A percentile compares a stretch with the other conserved stretches of the same genome.
Conservation (phyloP, 306 rosid genomes). For the Vicia villosa region DNA sequence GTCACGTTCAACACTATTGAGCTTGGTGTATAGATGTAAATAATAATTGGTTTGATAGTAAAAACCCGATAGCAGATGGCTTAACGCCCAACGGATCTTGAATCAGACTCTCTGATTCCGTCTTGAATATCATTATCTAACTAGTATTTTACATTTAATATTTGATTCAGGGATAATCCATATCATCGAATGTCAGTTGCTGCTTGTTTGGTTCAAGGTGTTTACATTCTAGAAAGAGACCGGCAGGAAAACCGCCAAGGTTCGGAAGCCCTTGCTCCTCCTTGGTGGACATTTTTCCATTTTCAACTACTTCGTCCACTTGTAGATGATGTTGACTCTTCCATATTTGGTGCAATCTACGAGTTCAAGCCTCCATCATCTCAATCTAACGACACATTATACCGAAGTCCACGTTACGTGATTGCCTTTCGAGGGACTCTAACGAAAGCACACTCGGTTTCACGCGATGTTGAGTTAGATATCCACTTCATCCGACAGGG, state of each 20-base stretch:
- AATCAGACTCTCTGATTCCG: too few species aligned
- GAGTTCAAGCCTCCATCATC: constrained; percentile 71
- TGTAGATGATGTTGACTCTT: constrained; percentile 76
- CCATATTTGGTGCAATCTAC: constrained; percentile 80
- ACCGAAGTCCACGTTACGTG: constrained; percentile 68
- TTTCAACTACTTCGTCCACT: constrained; percentile 71
- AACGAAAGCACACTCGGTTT: constrained; percentile 59
- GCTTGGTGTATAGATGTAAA: too few species aligned
- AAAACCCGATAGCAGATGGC: too few species aligned
- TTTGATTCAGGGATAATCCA: constrained; percentile 64
- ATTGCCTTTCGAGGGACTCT: constrained; percentile 92
- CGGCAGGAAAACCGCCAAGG: constrained; percentile 72
- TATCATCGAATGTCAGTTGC: constrained; percentile 79
- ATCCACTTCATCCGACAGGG: constrained; percentile 64
- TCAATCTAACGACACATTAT: constrained; percentile 41
- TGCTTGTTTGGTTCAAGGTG: constrained; percentile 92
- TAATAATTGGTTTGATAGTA: too few species aligned
- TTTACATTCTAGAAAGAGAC: constrained; percentile 78
- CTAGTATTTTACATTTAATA: background rate
- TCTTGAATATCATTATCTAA: too few species aligned
- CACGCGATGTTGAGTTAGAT: constrained; percentile 81
- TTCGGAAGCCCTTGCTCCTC: constrained; percentile 75
- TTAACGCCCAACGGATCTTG: too few species aligned
- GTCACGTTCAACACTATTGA: too few species aligned
- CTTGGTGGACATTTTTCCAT: constrained; percentile 91